These are phyloP conservation scores for Mycena filopes DNA, from an alignment of 768 basidiomycete species.

Conservation along the genomic window DNA sequence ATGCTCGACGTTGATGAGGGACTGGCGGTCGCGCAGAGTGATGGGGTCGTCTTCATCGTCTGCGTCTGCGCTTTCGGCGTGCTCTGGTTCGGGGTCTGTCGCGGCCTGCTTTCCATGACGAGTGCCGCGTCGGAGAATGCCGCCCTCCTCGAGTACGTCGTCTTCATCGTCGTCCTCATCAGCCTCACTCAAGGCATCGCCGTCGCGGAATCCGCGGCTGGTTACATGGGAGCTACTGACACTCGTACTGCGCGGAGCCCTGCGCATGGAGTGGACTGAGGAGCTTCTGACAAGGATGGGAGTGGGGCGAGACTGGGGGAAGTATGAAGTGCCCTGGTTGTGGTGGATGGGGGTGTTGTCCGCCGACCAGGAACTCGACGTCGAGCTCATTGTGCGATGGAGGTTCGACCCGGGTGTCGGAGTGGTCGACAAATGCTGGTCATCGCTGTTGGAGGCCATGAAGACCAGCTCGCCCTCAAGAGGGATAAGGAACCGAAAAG, in stretches of 20 bases:
- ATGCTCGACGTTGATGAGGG: slow-evolving; percentile 98
- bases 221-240: slow-evolving; percentile 66
- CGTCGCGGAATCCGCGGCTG: slow-evolving; percentile 55
- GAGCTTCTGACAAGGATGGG: slow-evolving; percentile 60
- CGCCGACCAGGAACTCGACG: slow-evolving; percentile 69
- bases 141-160: slow-evolving; percentile 40
- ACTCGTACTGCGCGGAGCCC: slow-evolving; percentile 69
- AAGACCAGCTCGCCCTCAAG: no score
- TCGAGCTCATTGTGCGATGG: slow-evolving; percentile 60
- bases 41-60: slow-evolving; percentile 81
- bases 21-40: slow-evolving; percentile 95
- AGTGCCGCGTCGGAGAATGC: slow-evolving; percentile 33
- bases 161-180: slow-evolving; percentile 57
- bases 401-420: slow-evolving; percentile 57
- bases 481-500: no score
- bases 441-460: slow-evolving; percentile 47
- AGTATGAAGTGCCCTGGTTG: slow-evolving; percentile 77
- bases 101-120: slow-evolving; percentile 58
- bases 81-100: slow-evolving; percentile 47
- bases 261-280: slow-evolving; percentile 61
- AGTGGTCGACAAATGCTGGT: slow-evolving; percentile 50
- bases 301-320: slow-evolving; percentile 60
- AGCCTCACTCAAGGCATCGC: slow-evolving; percentile 60
- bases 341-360: slow-evolving; percentile 71
- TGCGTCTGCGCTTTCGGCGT: slow-evolving; percentile 47